phyloP scores from a whole-genome alignment of 345 rosid species.

The Populus alba region DNA sequence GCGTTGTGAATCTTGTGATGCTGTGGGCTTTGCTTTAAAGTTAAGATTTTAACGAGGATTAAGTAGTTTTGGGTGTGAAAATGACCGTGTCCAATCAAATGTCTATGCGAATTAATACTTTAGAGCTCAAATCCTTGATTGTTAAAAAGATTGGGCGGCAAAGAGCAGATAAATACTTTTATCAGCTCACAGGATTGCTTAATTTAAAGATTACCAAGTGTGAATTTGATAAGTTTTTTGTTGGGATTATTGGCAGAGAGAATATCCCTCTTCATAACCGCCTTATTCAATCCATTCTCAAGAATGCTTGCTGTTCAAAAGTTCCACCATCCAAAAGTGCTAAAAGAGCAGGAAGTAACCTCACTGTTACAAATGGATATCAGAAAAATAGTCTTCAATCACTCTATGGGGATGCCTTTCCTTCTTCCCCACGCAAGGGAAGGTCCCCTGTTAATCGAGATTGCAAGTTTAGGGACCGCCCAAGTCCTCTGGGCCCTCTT shows the following conservation, averaged over 20 bases:
- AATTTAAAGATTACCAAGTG: slow-evolving; percentile 36
- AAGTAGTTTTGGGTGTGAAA: background rate
- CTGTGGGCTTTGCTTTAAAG: slow-evolving; percentile 21
- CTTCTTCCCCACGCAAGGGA: slow-evolving; percentile 54
- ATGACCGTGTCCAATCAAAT: background rate
- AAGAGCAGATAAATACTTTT: slow-evolving; percentile 35
- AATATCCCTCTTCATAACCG: slow-evolving; percentile 35
- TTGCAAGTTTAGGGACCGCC: slow-evolving; percentile 48
- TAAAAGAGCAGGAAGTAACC: slow-evolving; percentile 25
- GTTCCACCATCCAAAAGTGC: slow-evolving; percentile 9
- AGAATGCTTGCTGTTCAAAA: slow-evolving; percentile 14
- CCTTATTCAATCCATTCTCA: slow-evolving; percentile 18
- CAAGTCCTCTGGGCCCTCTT: slow-evolving; percentile 50
- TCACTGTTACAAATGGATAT: slow-evolving; percentile 33
- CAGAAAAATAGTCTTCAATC: slow-evolving; percentile 42
- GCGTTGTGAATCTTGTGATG: slow-evolving; percentile 9
- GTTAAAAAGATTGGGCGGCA: slow-evolving; percentile 38
- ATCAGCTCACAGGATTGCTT: slow-evolving; percentile 34
- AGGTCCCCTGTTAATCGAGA: slow-evolving; percentile 37
- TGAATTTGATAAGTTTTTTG: slow-evolving; percentile 41
- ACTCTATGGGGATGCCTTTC: slow-evolving; percentile 41
- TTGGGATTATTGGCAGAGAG: slow-evolving; percentile 40
- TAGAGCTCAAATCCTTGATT: slow-evolving; percentile 40
- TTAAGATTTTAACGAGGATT: slow-evolving; percentile 10
- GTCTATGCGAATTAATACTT: slow-evolving; percentile 6